Evolutionary conservation across 148 eudicot genomes (phyloP), one percentile per base, ranked within the genome.

Genomic region (Rheum nobile): DNA sequence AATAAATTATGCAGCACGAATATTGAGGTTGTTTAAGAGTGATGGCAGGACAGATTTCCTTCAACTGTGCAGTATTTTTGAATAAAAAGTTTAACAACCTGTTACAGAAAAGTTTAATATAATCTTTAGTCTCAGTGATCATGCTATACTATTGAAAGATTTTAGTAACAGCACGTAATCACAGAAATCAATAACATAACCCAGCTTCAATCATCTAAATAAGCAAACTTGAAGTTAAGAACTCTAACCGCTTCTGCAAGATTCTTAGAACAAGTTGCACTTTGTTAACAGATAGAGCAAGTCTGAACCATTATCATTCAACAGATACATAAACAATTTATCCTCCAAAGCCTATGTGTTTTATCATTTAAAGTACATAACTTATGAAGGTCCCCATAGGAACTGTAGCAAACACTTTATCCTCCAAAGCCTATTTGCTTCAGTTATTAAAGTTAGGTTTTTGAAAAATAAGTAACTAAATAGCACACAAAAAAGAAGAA

Each of bases 1-100:
- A 42, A 75, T 28, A 43, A 77, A 28, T 71, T 17, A 63, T n/a
- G 47, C 73, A 70, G 46, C 61, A 31, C 41, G n/a, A 65, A 65
- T 65, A 65, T 59, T 59, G 67, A 59, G 8, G 67, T 24, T 59
- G 67, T 59, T 59, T 59, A 59, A 59, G 67, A 59, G 67, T 59
- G 67, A 59, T 59, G 34, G 34, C 34, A 26, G 67, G 34, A 59
- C 67, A 59, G 67, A 55, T 65, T 32, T 65, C 70, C 70, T 65
- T 65, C 70, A 65, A 21, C 70, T 65, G 38, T 65, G 39, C 41
- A 34, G 70, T 65, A 31, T 65, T 65, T 32, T 65, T 65, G 41
- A 19, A 19, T 47, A 57, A 57, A 57, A 34, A 16, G 70, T 32
- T 31, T 6, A 29, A 65, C 38, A 65, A 65, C 70, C 70, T 65